Evolutionary conservation across 2,329 filamentous ascomycete genomes (phyloP).

Genomic region (Alternaria ethzedia): DNA sequence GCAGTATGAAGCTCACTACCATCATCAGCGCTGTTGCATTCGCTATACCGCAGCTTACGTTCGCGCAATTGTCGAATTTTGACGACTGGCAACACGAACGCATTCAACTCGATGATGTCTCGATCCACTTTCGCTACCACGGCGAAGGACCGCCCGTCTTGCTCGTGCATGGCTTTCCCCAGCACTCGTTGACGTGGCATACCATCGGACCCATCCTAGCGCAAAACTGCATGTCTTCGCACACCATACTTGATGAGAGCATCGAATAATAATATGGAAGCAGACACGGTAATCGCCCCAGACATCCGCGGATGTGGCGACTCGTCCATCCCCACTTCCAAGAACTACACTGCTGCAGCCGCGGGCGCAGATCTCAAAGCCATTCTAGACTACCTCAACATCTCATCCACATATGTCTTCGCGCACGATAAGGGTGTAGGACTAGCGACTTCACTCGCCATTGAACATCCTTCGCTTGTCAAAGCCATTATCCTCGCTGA

Average conservation of each 20-base stretch:
- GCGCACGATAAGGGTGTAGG: slow-evolving; percentile 57
- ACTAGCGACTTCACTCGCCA: slow-evolving; percentile 39
- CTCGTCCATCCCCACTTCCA: slow-evolving; percentile 48
- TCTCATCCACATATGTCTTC: slow-evolving; percentile 48
- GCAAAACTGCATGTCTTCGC: neutral
- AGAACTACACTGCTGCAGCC: slow-evolving; percentile 52
- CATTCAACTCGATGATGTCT: neutral
- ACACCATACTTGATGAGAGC: neutral
- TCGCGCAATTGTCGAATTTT: neutral
- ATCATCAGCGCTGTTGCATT: neutral
- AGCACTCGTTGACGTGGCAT: neutral
- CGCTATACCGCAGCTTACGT: neutral
- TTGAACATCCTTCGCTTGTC: neutral
- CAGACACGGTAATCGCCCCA: slow-evolving; percentile 21
- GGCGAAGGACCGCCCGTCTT: neutral
- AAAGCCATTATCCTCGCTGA: neutral
- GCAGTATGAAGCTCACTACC: neutral
- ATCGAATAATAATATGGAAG: neutral
- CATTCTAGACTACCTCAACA: slow-evolving; percentile 35
- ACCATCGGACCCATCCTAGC: neutral
- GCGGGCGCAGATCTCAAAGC: slow-evolving; percentile 31
- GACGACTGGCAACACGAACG: neutral
- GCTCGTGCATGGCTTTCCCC: neutral
- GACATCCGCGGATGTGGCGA: slow-evolving; percentile 9
- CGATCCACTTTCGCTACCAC: neutral